Conservation (phyloP, 2,329 filamentous ascomycete genomes). For the Fusarium siculi region DNA sequence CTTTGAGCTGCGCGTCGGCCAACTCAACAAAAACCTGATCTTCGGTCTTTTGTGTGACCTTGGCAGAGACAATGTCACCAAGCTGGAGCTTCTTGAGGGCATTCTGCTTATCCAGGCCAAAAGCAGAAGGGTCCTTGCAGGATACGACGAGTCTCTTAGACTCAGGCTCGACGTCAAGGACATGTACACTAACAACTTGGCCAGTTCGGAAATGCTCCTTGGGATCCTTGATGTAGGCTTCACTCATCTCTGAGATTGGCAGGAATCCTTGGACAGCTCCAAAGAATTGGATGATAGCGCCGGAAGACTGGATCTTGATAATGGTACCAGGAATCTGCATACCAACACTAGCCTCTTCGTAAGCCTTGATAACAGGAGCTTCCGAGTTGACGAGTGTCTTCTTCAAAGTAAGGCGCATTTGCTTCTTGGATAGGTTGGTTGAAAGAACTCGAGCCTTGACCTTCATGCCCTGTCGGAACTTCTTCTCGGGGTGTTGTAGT, state of each 20-base stretch:
- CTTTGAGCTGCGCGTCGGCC: slow-evolving; percentile 77
- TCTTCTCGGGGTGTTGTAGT: slow-evolving; percentile 93
- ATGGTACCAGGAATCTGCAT: slow-evolving; percentile 88
- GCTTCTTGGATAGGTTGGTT: slow-evolving; percentile 77
- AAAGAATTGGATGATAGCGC: slow-evolving; percentile 94
- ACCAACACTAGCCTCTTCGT: slow-evolving; percentile 77
- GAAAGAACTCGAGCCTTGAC: slow-evolving; percentile 90
- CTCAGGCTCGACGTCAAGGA: slow-evolving; percentile 81
- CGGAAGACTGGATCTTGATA: slow-evolving; percentile 79
- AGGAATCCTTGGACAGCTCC: slow-evolving; percentile 85
- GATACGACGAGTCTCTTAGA: slow-evolving; percentile 82
- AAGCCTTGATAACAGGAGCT: slow-evolving; percentile 79
- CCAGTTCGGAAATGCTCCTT: slow-evolving; percentile 88
- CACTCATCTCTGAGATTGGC: slow-evolving; percentile 96
- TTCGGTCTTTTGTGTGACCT: slow-evolving; percentile 82
- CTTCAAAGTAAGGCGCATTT: slow-evolving; percentile 90
- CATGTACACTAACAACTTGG: slow-evolving; percentile 90
- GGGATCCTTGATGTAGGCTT: slow-evolving; percentile 91
- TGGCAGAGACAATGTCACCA: slow-evolving; percentile 80
- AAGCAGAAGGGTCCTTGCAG: slow-evolving; percentile 87
- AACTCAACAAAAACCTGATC: slow-evolving; percentile 83
- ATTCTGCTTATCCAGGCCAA: slow-evolving; percentile 79
- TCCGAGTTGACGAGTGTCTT: slow-evolving; percentile 95
- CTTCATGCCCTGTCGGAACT: slow-evolving; percentile 86
- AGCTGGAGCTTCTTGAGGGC: slow-evolving; percentile 79